Base-by-base conservation (phyloP, 1,284 basidiomycete genomes). In the Puccinia horiana region DNA sequence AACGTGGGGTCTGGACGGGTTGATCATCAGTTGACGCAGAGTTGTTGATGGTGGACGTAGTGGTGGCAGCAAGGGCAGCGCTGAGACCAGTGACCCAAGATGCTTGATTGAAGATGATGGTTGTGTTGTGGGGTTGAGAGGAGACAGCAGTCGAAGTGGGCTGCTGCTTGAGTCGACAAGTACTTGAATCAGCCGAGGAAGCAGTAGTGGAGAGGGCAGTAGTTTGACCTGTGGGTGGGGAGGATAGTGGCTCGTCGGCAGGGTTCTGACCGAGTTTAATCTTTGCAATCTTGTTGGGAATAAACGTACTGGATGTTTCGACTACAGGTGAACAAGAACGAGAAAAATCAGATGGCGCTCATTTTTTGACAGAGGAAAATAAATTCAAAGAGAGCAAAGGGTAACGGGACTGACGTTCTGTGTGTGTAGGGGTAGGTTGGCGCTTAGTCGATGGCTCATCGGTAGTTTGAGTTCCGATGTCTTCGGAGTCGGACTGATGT, bases 31-130 rank as follows among this genome's bases (percentile, higher is more conserved):
- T 69, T n/a, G 74, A 76, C 37, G 6, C 11, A 40, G 74, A 56
- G 56, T 37, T 54, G 44, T 70, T 74, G 37, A 52, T 73, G 44
- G 9, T 29, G 49, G 56, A 20, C 18, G 54, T 40, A 20, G 74
- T 61, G 56, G 40, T 58, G 32, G 74, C 74, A 47, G 74, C 54
- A n/a, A 76, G 56, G 61, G 61, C 47, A 67, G 76, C 32, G n/a
- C 37, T 78, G 35, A 77, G 75, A 47, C 75, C 75, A 18, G 76
- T 52, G 44, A 69, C 44, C 63, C 61, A 78, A 20, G 76, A 78
- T n/a, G 63, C 32, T 52, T 67, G 76, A 70, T 78, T 78, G 76
- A 78, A 52, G 76, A 69, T 69, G 63, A 78, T 78, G 52, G 76
- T 77, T 42, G 75, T 77, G n/a, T 63, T 77, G 26, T 61, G 56